A percentile compares a stretch with the other conserved stretches of the same genome.
These are phyloP conservation scores for Fraxinus nigra DNA, from an alignment of 305 asterid genomes.

Conservation along the genomic window DNA sequence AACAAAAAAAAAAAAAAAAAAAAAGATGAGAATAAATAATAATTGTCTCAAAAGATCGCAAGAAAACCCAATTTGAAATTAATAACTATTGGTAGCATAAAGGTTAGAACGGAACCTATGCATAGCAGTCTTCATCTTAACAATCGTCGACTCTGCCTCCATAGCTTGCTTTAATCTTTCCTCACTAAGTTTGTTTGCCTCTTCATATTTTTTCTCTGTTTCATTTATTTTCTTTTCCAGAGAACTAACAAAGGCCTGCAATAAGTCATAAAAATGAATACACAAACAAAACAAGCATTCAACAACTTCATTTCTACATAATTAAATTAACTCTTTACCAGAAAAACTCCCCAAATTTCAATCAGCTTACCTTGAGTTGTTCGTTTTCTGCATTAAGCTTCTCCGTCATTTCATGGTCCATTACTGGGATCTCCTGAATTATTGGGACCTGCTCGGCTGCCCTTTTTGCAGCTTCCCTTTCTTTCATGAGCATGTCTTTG, in stretches of 20 bases:
- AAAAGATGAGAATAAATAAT: not conserved
- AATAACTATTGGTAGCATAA: slow-evolving; percentile 7
- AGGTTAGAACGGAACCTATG: slow-evolving; percentile 51
- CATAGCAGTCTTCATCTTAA: slow-evolving; percentile 81
- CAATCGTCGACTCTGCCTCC: slow-evolving; percentile 90
- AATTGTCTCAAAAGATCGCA: not conserved
- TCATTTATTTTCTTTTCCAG: slow-evolving; percentile 83
- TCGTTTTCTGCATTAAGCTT: slow-evolving; percentile 78
- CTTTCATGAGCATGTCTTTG: slow-evolving; percentile 68
- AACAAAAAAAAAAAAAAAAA: not conserved
- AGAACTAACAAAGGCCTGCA: slow-evolving; percentile 79
- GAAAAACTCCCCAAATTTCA: not conserved
- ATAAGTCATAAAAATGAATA: slow-evolving; percentile 18
- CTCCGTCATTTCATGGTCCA: slow-evolving; percentile 77
- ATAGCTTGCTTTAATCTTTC: slow-evolving; percentile 84
- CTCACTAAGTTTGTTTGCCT: slow-evolving; percentile 85
- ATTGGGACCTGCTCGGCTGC: slow-evolving; percentile 72
- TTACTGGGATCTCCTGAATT: slow-evolving; percentile 85
- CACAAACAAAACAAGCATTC: slow-evolving; percentile 13
- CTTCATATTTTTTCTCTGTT: slow-evolving; percentile 89
- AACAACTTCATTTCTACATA: not conserved
- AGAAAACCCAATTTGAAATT: slow-evolving; percentile 9
- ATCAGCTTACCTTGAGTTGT: slow-evolving; percentile 65
- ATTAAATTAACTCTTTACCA: not conserved
- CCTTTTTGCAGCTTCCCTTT: slow-evolving; percentile 57